These are phyloP conservation scores for Juglanconis oblonga DNA, from an alignment of 2,329 filamentous ascomycete species.

Conservation along the genomic window DNA sequence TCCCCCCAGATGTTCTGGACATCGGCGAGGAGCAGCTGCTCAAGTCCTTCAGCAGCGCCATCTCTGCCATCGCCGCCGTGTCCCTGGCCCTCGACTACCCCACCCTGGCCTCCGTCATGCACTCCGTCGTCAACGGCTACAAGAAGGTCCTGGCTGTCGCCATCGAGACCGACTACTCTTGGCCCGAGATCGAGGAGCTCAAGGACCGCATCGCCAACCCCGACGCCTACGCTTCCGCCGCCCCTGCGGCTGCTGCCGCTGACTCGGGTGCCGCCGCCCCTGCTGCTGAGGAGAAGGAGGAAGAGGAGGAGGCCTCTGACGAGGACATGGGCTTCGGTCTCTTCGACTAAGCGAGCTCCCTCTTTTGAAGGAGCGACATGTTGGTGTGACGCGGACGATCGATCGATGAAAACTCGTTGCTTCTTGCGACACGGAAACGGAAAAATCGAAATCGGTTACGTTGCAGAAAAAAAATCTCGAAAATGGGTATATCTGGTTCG, in stretches of 20 bases:
- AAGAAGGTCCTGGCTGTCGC: slow-evolving; percentile 94
- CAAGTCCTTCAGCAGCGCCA: slow-evolving; percentile 73
- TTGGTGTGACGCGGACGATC: neutral
- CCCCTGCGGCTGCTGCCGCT: slow-evolving; percentile 63
- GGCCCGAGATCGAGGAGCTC: slow-evolving; percentile 94
- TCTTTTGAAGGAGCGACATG: neutral
- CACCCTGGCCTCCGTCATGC: slow-evolving; percentile 91
- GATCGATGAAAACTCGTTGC: slow-evolving; percentile 5
- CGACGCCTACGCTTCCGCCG: slow-evolving; percentile 86
- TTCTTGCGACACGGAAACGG: neutral
- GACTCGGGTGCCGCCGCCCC: slow-evolving; percentile 46
- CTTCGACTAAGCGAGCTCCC: slow-evolving; percentile 41
- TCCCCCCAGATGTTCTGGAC: slow-evolving; percentile 82
- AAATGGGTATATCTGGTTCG: slow-evolving; percentile 13
- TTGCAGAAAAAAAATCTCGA: slow-evolving; percentile 1
- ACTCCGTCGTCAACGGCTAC: slow-evolving; percentile 96
- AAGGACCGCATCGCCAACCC: slow-evolving; percentile 99
- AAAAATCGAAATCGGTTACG: neutral
- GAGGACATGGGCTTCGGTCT: slow-evolving; percentile 74
- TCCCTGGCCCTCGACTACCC: slow-evolving; percentile 94
- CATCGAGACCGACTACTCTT: slow-evolving; percentile 85
- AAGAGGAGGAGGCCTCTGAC: slow-evolving; percentile 67
- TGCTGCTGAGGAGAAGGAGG: slow-evolving; percentile 54
- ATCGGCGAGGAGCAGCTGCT: slow-evolving; percentile 94
- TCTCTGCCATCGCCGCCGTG: slow-evolving; percentile 83